phyloP scores from a whole-genome alignment of 78 protist genomes.

The Guillardia theta region DNA sequence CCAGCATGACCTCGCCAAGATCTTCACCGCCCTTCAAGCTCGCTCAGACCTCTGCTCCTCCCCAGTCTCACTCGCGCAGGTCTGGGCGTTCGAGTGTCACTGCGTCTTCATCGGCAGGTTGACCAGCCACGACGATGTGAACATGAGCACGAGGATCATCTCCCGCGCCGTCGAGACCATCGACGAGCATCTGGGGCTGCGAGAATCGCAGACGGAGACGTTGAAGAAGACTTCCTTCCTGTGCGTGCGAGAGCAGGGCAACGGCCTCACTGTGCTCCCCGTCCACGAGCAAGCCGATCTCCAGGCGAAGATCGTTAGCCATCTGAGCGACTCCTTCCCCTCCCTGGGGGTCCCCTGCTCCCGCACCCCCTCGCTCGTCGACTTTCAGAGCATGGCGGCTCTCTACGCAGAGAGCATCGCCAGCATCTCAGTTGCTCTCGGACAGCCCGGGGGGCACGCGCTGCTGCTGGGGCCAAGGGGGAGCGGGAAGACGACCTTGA shows the following conservation, averaged over 20 bases:
- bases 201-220: neutral
- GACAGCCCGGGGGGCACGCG: constrained; percentile 16
- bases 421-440: neutral
- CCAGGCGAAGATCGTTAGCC: neutral
- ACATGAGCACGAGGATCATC: neutral
- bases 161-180: neutral
- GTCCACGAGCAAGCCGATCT: neutral
- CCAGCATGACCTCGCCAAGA: constrained; percentile 2
- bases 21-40: neutral
- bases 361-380: neutral
- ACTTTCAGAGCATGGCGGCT: neutral
- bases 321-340: neutral
- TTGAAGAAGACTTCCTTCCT: neutral
- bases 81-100: neutral
- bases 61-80: neutral
- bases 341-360: neutral
- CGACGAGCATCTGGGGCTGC: neutral
- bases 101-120: neutral
- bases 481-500: neutral
- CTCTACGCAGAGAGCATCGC: neutral
- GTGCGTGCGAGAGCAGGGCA: neutral
- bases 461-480: constrained; percentile 18
- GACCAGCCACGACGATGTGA: neutral
- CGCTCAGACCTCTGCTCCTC: neutral
- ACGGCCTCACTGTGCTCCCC: neutral